Evolutionary conservation across 1,284 basidiomycete species (phyloP).

Genomic region (Ganoderma lucidum): DNA sequence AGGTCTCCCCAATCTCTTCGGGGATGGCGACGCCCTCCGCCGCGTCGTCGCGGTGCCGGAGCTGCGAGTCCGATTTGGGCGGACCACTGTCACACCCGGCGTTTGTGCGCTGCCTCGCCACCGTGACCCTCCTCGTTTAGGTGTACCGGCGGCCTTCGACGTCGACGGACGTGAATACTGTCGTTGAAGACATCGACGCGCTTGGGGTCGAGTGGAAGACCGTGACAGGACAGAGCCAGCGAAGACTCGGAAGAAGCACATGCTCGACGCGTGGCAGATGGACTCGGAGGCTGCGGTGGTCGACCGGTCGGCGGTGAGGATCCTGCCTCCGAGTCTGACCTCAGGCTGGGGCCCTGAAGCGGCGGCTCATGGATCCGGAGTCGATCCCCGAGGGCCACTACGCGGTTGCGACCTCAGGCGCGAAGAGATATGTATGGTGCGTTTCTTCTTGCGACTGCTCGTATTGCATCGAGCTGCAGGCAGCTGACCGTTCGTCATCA

Average conservation of each 20-base stretch:
- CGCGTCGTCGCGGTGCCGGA: neutral
- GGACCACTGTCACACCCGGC: constrained; percentile 32
- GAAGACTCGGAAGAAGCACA: constrained; percentile 41
- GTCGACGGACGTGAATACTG: constrained; percentile 35
- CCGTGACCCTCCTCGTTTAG: neutral
- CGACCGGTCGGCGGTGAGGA: too few relatives aligned
- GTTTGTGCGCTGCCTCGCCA: constrained; percentile 47
- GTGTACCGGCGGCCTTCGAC: constrained; percentile 9
- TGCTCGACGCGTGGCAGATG: constrained; percentile 61
- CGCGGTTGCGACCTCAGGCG: constrained; percentile 81
- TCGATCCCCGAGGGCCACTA: constrained; percentile 73
- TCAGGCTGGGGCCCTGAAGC: constrained; percentile 33
- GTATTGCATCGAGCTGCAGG: constrained; percentile 10
- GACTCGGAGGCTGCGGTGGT: constrained; percentile 60
- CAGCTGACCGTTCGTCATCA: constrained; percentile 9
- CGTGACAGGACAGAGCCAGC: constrained; percentile 32
- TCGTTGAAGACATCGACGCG: constrained; percentile 45
- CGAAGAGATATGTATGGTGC: constrained; percentile 76
- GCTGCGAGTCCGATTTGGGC: neutral
- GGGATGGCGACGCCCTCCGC: constrained; percentile 27
- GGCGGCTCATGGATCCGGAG: constrained; percentile 59
- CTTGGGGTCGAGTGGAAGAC: constrained; percentile 40
- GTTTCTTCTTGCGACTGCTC: constrained; percentile 25
- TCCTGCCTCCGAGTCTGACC: too few relatives aligned
- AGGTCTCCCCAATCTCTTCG: constrained; percentile 24